Evolutionary conservation across 345 rosid genomes (phyloP).

Genomic region (Boechera retrofracta): DNA sequence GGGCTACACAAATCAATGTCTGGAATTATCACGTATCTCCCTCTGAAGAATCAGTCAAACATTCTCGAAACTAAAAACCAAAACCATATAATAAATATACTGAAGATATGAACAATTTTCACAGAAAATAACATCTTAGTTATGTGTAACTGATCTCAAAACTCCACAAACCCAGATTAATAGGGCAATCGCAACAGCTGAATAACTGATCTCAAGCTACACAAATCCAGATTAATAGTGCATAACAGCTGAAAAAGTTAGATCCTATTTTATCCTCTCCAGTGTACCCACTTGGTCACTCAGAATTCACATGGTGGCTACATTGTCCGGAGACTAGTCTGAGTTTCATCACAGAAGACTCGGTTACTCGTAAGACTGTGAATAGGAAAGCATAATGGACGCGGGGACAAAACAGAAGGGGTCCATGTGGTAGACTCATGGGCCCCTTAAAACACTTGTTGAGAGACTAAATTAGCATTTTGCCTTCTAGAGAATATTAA

Average conservation of each 20-base stretch:
- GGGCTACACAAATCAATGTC: constrained; percentile 48
- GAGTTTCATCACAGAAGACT: constrained; percentile 27
- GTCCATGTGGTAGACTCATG: constrained; percentile 41
- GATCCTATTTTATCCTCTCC: constrained; percentile 3
- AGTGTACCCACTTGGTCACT: constrained; percentile 17
- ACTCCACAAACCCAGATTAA: constrained; percentile 21
- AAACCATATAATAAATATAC: constrained; percentile 5
- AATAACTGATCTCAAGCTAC: constrained; percentile 19
- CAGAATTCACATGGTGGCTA: constrained; percentile 27
- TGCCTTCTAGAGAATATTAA: constrained; percentile 33
- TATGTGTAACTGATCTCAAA: constrained; percentile 15
- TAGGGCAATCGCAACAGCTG: not conserved
- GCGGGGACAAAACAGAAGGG: constrained; percentile 31
- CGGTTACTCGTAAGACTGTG: constrained; percentile 16
- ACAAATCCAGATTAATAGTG: constrained; percentile 1
- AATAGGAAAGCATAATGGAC: constrained; percentile 22
- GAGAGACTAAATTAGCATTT: constrained; percentile 11
- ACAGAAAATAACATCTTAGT: constrained; percentile 1
- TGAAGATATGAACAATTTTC: not conserved
- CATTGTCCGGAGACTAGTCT: constrained; percentile 29
- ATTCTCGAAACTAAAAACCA: constrained; percentile 28
- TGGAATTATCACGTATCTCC: constrained; percentile 39
- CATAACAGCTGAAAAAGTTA: constrained; percentile 13
- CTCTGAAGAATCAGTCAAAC: constrained; percentile 46
- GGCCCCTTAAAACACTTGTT: not conserved